Conservation (phyloP, 495 filamentous ascomycete species). For the Terfezia boudieri region DNA sequence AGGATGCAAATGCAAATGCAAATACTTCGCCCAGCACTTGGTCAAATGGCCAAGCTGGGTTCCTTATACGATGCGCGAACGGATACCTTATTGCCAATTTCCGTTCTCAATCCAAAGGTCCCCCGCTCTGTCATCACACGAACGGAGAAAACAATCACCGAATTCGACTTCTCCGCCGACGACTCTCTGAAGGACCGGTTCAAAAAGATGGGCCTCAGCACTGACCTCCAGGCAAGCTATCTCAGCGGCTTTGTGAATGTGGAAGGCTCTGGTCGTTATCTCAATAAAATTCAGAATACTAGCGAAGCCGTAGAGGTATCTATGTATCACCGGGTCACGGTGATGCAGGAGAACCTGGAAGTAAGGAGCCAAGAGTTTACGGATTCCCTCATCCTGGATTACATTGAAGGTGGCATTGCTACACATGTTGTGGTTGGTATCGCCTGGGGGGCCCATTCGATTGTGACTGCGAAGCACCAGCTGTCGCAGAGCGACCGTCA, state of each 20-base stretch:
- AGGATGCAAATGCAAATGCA: not conserved
- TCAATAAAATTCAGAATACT: slow-evolving; percentile 3
- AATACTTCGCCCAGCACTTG: slow-evolving; percentile 10
- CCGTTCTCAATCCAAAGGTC: slow-evolving; percentile 1
- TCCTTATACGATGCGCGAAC: slow-evolving; percentile 11
- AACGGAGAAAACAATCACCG: not conserved
- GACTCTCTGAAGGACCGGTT: slow-evolving; percentile 10
- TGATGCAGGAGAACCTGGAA: slow-evolving; percentile 7
- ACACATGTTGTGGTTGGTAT: slow-evolving; percentile 16
- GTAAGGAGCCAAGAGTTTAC: slow-evolving; percentile 2
- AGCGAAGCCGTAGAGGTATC: slow-evolving; percentile 3
- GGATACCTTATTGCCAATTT: slow-evolving; percentile 6
- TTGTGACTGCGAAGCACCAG: slow-evolving; percentile 2
- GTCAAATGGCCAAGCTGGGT: slow-evolving; percentile 8
- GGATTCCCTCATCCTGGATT: not conserved
- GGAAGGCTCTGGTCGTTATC: slow-evolving; percentile 6
- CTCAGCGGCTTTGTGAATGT: slow-evolving; percentile 6
- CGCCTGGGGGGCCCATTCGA: slow-evolving; percentile 12
- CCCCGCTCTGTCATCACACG: slow-evolving; percentile 2
- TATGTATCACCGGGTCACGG: slow-evolving; percentile 5
- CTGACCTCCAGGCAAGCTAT: slow-evolving; percentile 10
- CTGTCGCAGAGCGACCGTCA: not conserved
- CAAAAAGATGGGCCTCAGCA: slow-evolving; percentile 4
- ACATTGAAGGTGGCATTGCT: slow-evolving; percentile 1
- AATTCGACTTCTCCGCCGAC: slow-evolving; percentile 1